Conservation (phyloP, 805 yeast genomes). For the Yarrowia yakushimensis region DNA sequence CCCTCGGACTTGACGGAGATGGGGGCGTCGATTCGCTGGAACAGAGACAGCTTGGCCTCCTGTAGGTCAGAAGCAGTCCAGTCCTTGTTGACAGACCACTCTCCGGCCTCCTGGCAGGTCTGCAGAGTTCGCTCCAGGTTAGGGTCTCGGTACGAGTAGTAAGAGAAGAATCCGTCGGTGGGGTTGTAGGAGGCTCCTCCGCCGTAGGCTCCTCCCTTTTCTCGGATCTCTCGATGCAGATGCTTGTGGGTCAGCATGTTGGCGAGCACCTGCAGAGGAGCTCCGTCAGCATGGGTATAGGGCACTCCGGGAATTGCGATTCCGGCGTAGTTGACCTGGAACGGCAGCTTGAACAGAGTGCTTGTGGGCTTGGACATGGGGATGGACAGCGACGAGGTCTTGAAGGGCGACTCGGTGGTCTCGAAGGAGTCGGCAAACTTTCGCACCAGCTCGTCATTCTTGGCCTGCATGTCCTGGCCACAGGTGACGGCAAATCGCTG, state of each 20-base stretch:
- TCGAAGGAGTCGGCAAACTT: conserved; percentile 34
- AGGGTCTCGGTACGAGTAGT: conserved; percentile 93
- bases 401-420: conserved; percentile 21
- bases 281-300: conserved; percentile 71
- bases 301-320: conserved; percentile 62
- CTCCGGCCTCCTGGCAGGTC: conserved; percentile 54
- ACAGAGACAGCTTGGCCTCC: conserved; percentile 85
- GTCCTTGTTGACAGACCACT: conserved; percentile 45
- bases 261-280: conserved; percentile 77
- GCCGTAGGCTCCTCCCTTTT: conserved; percentile 97
- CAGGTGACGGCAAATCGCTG: conserved; percentile 33
- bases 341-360: conserved; percentile 67
- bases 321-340: conserved; percentile 83
- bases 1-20: conserved; percentile 78
- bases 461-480: conserved; percentile 56
- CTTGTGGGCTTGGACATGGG: conserved; percentile 30
- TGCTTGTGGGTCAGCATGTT: conserved; percentile 77
- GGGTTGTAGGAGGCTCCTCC: conserved; percentile 88
- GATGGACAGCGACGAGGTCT: conserved; percentile 5
- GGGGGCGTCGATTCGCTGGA: conserved; percentile 92
- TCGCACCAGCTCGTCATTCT: conserved; percentile 35
- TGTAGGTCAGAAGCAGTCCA: conserved; percentile 69
- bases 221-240: conserved; percentile 85
- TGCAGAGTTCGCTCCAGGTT: conserved; percentile 66
- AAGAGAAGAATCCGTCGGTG: conserved; percentile 72